These are phyloP conservation scores for Raphanus sativus DNA, from an alignment of 345 rosid species.

Conservation along the genomic window DNA sequence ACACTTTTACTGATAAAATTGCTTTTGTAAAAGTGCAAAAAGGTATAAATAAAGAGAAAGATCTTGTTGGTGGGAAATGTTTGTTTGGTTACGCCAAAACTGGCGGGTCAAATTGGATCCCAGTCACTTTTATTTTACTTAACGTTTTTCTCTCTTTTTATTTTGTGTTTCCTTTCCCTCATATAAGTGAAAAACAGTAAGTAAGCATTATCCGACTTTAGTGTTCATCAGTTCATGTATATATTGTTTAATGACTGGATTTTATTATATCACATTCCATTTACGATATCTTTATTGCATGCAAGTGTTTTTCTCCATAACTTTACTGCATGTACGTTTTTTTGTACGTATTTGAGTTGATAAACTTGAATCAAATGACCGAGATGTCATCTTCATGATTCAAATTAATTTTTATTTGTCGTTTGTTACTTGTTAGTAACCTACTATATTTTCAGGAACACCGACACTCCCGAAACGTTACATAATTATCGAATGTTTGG, in stretches of 20 bases:
- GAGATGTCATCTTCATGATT: slow-evolving; percentile 1
- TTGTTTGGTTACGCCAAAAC: slow-evolving; percentile 41
- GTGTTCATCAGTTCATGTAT: background rate
- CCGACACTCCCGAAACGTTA: slow-evolving; percentile 31
- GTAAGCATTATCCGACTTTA: slow-evolving; percentile 10
- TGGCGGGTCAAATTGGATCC: slow-evolving; percentile 38
- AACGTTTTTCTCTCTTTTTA: background rate
- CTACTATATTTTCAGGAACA: slow-evolving; percentile 23
- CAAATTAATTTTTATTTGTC: background rate
- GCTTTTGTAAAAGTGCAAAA: slow-evolving; percentile 39
- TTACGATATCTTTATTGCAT: background rate
- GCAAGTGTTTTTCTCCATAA: background rate
- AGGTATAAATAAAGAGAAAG: slow-evolving; percentile 32
- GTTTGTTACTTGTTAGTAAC: slow-evolving; percentile 19
- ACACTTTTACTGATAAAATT: slow-evolving; percentile 33
- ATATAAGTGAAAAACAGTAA: slow-evolving; percentile 27
- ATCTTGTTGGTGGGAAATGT: slow-evolving; percentile 36
- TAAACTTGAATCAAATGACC: background rate
- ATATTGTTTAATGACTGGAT: background rate
- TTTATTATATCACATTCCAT: background rate
- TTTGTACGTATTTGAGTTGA: background rate
- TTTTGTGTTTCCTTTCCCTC: background rate
- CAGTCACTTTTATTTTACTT: slow-evolving; percentile 21
- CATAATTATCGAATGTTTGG: slow-evolving; percentile 23
- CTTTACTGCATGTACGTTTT: slow-evolving; percentile 9